Conservation (phyloP, 1,284 basidiomycete species). For the Rhodotorula sp. region DNA sequence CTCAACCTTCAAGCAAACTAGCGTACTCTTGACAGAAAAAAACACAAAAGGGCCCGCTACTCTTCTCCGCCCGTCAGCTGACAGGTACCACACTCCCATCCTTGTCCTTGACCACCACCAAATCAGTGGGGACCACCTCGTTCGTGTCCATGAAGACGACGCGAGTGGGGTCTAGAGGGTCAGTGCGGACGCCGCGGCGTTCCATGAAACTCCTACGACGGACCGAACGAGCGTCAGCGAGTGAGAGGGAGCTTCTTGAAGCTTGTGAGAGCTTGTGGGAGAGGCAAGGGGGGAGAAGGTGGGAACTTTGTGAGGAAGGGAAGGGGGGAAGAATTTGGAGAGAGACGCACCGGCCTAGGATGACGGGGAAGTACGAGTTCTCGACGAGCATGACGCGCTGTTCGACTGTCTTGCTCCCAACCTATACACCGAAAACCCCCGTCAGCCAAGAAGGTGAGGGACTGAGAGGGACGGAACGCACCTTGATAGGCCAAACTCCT, state of each 20-base stretch:
- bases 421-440: constrained; percentile 41
- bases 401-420: constrained; percentile 55
- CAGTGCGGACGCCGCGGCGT: constrained; percentile 74
- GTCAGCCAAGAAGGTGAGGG: neutral
- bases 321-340: neutral
- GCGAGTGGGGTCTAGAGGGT: constrained; percentile 74
- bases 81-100: constrained; percentile 42
- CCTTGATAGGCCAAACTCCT: constrained; percentile 45
- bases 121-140: constrained; percentile 85
- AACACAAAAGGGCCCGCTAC: no score
- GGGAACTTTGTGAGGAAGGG: neutral
- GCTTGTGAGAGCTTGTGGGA: neutral
- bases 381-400: constrained; percentile 70
- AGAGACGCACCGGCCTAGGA: constrained; percentile 66
- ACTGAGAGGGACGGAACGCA: neutral
- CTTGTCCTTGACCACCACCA: constrained; percentile 66
- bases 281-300: neutral
- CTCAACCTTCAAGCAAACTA: no score
- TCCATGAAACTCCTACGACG: constrained; percentile 74
- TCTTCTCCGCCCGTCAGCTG: neutral
- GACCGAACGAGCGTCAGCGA: no score
- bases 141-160: constrained; percentile 85
- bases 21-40: no score
- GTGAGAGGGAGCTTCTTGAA: neutral
- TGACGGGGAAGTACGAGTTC: constrained; percentile 94